These are phyloP conservation scores for Coemansia sp. DNA, from an alignment of 192 early-diverging fungal species.

Conservation along the genomic window DNA sequence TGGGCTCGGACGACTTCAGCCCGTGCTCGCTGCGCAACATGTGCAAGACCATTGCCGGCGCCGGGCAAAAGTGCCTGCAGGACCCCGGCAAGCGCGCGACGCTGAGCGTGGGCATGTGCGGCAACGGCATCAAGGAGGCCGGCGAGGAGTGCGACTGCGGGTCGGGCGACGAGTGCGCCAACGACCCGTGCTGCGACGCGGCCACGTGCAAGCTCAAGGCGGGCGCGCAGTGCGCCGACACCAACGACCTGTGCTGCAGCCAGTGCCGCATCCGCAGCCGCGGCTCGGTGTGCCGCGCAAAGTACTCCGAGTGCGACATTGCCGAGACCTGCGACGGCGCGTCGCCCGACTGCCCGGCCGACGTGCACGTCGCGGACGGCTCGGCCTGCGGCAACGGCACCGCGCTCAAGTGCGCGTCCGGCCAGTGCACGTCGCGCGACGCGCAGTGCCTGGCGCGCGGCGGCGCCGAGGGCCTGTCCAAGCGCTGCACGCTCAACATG, in stretches of 20 bases:
- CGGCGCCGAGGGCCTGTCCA: conserved; percentile 44
- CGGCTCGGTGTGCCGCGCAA: conserved; percentile 65
- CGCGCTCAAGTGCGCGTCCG: conserved; percentile 60
- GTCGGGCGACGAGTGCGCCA: conserved; percentile 60
- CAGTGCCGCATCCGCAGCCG: conserved; percentile 60
- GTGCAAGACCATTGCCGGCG: conserved; percentile 33
- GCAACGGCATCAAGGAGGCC: conserved; percentile 85
- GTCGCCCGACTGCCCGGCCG: conserved; percentile 64
- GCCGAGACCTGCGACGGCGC: conserved; percentile 73
- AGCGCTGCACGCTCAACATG: conserved; percentile 55
- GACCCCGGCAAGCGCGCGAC: conserved; percentile 38
- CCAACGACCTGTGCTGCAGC: conserved; percentile 80
- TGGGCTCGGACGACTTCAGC: conserved; percentile 61
- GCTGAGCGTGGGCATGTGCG: conserved; percentile 73
- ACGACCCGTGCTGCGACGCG: conserved; percentile 78
- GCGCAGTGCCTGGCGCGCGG: conserved; percentile 63
- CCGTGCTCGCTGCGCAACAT: conserved; percentile 61
- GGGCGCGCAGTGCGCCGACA: conserved; percentile 73
- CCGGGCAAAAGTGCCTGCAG: conserved; percentile 37
- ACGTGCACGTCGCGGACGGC: conserved; percentile 63
- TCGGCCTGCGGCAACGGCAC: conserved; percentile 54
- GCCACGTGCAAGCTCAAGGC: conserved; percentile 74
- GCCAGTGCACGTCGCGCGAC: conserved; percentile 70
- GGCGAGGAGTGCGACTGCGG: conserved; percentile 94
- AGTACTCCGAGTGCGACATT: conserved; percentile 76